Conservation (phyloP, 371 early-diverging fungal species). For the Funneliformis caledonium region DNA sequence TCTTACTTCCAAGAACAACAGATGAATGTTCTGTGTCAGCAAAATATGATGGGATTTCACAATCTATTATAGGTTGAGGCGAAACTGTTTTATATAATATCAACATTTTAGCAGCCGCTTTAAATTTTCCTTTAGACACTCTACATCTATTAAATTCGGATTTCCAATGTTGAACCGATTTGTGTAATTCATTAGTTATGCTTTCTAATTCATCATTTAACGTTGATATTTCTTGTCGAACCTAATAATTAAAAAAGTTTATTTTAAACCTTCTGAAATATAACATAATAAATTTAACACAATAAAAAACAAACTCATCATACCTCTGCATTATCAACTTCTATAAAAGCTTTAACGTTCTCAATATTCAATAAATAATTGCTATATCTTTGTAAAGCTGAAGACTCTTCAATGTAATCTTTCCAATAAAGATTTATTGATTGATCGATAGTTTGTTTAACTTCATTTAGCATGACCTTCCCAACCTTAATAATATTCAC, state of each 20-base stretch:
- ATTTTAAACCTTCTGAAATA: neutral
- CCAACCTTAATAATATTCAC: neutral
- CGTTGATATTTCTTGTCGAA: neutral
- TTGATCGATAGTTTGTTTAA: neutral
- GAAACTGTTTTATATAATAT: neutral
- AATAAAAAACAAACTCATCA: neutral
- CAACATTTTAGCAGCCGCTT: neutral
- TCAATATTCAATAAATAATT: neutral
- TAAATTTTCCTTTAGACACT: neutral
- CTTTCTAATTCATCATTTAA: neutral
- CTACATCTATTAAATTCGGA: neutral
- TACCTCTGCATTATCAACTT: conserved; percentile 7
- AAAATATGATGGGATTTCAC: too few relatives aligned
- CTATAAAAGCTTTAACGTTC: neutral
- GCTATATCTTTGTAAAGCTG: neutral
- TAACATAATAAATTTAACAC: neutral
- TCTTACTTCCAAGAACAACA: too few relatives aligned
- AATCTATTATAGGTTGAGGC: too few relatives aligned
- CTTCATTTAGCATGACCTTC: neutral
- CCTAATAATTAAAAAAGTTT: neutral
- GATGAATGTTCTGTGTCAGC: too few relatives aligned
- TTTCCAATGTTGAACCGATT: neutral
- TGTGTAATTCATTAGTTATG: neutral
- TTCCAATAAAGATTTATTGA: neutral
- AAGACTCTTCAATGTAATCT: neutral